Evolutionary conservation across 345 rosid species (phyloP), one percentile per base, ranked within the genome.

Genomic region (Eucalyptus victrix): DNA sequence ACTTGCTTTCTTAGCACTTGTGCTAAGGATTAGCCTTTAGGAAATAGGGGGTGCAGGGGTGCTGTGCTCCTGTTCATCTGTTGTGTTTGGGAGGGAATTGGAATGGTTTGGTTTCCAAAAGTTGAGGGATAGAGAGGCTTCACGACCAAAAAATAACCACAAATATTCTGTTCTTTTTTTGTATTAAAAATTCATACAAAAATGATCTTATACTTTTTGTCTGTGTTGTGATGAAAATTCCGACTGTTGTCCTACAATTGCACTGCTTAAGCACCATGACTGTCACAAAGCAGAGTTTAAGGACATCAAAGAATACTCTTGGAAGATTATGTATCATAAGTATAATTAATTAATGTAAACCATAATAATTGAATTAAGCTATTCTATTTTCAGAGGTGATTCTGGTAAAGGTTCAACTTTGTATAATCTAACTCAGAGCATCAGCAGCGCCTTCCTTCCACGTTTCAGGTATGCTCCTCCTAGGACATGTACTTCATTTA

Each of bases 401-500:
- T 93, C 94, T 80, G 87, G 24, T 16, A 94, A 94, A 93, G 96
- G 93, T 83, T 83, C 92, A 12, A 76, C 90, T 40, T 69, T 89
- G 49, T 88, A 92, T 89, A 96, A 93, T 86, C 89, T 98, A 89
- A 96, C 98, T 24, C 92, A 96, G 88, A 92, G 95, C 95, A 92
- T 94, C 89, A 95, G 97, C 88, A 97, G 99, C 85, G 96, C 96
- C 72, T 96, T 92, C 93, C 92, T 87, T 89, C 99, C 99, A 44
- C 92, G 92, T 86, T 98, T 98, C 95, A 97, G 98, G 99, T 96
- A 90, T 88, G 90, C 65, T 58, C 53, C 42, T 62, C 56, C 83
- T 88, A 40, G 47, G 47, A 76, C 28, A 45, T 28, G 87, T 40
- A 21, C 28, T 54, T 60, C 30, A 26, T 12, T 16, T 16, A 49